These are phyloP conservation scores for Amanita thiersii DNA, from an alignment of 768 basidiomycete species.

Conservation along the genomic window DNA sequence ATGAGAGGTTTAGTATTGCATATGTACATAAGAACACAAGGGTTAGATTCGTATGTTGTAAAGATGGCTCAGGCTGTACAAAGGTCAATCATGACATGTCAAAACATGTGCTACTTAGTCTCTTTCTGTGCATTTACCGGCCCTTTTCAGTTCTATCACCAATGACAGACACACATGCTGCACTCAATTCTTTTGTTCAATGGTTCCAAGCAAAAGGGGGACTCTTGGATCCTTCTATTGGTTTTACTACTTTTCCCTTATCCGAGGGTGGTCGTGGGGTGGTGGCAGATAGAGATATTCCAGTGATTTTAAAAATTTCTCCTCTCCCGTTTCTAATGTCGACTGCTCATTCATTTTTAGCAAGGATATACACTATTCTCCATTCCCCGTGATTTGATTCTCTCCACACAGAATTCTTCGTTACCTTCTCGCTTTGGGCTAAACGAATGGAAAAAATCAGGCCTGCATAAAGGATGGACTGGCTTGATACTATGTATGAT, in stretches of 20 bases:
- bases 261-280: slow-evolving; percentile 65
- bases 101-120: too few relatives aligned
- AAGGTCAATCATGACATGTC: too few relatives aligned
- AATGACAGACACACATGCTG: neutral
- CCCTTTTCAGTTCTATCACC: too few relatives aligned
- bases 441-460: slow-evolving; percentile 52
- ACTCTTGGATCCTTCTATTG: slow-evolving; percentile 40
- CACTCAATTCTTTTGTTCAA: slow-evolving; percentile 24
- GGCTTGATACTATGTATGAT: slow-evolving; percentile 91
- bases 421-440: slow-evolving; percentile 54
- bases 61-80: too few relatives aligned
- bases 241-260: slow-evolving; percentile 34
- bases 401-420: slow-evolving; percentile 71
- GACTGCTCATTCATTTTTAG: slow-evolving; percentile 26
- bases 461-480: slow-evolving; percentile 70
- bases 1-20: too few relatives aligned
- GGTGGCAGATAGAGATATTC: slow-evolving; percentile 65
- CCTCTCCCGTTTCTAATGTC: neutral
- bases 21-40: too few relatives aligned
- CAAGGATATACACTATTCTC: slow-evolving; percentile 72
- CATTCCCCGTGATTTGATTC: slow-evolving; percentile 67
- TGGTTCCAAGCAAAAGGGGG: slow-evolving; percentile 57
- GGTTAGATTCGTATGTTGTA: too few relatives aligned
- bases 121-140: too few relatives aligned
- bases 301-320: slow-evolving; percentile 30